Base-by-base conservation (phyloP, 2,329 filamentous ascomycete species). In the Paecilomyces dactylethromorphus region DNA sequence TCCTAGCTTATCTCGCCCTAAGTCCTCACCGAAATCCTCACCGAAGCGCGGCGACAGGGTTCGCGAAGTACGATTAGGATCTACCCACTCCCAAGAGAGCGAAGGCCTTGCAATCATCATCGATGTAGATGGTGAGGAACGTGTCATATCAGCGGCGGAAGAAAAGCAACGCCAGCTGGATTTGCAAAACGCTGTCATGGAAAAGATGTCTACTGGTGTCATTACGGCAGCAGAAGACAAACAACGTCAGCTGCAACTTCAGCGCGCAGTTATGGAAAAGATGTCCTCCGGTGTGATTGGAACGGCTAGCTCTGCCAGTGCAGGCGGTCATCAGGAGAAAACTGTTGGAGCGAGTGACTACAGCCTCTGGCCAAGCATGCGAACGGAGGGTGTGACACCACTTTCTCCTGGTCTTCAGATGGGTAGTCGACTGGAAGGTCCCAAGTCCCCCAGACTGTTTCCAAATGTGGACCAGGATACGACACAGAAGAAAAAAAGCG, bases 251-350 rank as follows among this genome's bases (percentile, higher is more conserved):
- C 22, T 61, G 4, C 58, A 63, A 29, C 56, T 70, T 4, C 65
- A 66, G 32, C 60, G 65, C 11, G 68, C 67, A 1, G 68, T 69
- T 10, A 59, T 63, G 39, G 64, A 67, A 18, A 68, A 65, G 54
- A 69, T 69, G 68, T 58, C 49, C 15, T 57, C 68, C 0, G 62
- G 63, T 5, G 52, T 32, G 4, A 63, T 64, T 32, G 51, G 58
- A 21, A 24, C 51, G 35, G 49, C 3, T 33, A 21, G n/a, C 15
- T 3, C 24, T 11, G 32, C n/a, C 31, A 49, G n/a, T 3, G 18
- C 8, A 24, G 22, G n/a, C 13, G n/a, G 39, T 5, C 39, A 45
- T 18, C 39, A 45, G 39, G 39, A 45, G n/a, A 45, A n/a, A 18
- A n/a, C 39, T 54, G 32, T n/a, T n/a, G 49, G 26, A 29, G 13